Evolutionary conservation across 2,329 filamentous ascomycete species (phyloP), one percentile per base, ranked within the genome.

Genomic region (Samsoniella hepiali): DNA sequence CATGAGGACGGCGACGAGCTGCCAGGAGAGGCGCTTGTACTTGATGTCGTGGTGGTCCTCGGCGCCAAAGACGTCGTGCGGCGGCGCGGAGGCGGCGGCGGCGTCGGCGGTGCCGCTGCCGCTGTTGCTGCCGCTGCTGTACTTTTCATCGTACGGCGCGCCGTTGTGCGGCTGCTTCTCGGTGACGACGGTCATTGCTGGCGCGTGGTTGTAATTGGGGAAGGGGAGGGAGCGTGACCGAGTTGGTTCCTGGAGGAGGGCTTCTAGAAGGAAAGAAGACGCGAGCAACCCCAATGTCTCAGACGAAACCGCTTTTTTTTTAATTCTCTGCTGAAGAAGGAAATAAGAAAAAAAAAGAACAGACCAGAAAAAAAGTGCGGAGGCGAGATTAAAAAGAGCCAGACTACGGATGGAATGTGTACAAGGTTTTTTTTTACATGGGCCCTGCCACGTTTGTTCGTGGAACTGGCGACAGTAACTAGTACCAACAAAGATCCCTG

Each of bases 1-100:
- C 82, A 84, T 84, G 64, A 84, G 73, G 5, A 82, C 72, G 3
- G 81, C 76, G 4, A 83, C 81, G 42, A 83, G 72, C 44, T 76
- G 78, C 82, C 82, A 84, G 27, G 77, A 78, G 13, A 84, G 69
- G 0, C 80, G 83, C 68, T 83, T 83, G 74, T 84, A 85, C 65
- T 81, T 79, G 70, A 84, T 84, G 61, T 65, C 67, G 34, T 68
- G 67, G 27, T 67, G 51, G 15, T 63, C 65, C 56, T 68, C 67
- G 59, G 74, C 67, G 2, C 78, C 78, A 40, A 68, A 68, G 32
- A 68, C 67, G 29, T 68, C 67, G 29, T n/a, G 42, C 22, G 40
- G 22, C 22, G 22, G 22, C 22, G 22, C 22, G 22, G 22, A 22
- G 22, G 22, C 22, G 22, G 22, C 22, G 22, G 22, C 22, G 22